phyloP scores from a whole-genome alignment of 2,329 filamentous ascomycete species.

The Verticillium longisporum region DNA sequence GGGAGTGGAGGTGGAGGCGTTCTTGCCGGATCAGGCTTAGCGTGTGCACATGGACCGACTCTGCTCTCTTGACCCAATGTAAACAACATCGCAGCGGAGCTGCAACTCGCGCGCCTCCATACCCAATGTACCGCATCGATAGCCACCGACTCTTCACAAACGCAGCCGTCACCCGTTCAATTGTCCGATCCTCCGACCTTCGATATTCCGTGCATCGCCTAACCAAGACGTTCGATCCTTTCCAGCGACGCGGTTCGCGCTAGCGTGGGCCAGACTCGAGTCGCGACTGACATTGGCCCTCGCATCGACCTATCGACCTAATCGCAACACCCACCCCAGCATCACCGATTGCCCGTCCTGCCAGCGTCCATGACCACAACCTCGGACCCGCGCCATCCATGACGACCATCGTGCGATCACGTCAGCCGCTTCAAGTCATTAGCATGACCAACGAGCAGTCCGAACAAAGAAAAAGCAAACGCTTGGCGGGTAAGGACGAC shows the following conservation, averaged over 20 bases:
- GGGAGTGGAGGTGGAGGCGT: conserved; percentile 3
- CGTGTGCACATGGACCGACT: background rate
- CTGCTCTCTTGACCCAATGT: conserved; percentile 10
- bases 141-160: background rate
- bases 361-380: background rate
- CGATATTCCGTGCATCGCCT: background rate
- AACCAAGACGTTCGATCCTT: background rate
- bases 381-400: conserved; percentile 46
- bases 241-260: background rate
- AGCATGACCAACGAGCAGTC: conserved; percentile 62
- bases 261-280: background rate
- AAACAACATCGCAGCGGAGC: conserved; percentile 12
- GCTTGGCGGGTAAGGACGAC: conserved; percentile 49
- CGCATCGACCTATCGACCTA: background rate
- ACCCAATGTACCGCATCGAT: background rate
- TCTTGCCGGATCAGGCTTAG: conserved; percentile 14
- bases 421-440: conserved; percentile 58
- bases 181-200: background rate
- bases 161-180: background rate
- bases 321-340: background rate
- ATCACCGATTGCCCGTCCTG: background rate
- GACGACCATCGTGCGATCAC: conserved; percentile 62
- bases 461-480: conserved; percentile 57
- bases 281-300: background rate
- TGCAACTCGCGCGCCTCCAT: conserved; percentile 1